Percentiles rank a stretch among this genome's conserved stretches.
Conservation (phyloP, 2,329 filamentous ascomycete genomes). For the Sarocladium kiliense region DNA sequence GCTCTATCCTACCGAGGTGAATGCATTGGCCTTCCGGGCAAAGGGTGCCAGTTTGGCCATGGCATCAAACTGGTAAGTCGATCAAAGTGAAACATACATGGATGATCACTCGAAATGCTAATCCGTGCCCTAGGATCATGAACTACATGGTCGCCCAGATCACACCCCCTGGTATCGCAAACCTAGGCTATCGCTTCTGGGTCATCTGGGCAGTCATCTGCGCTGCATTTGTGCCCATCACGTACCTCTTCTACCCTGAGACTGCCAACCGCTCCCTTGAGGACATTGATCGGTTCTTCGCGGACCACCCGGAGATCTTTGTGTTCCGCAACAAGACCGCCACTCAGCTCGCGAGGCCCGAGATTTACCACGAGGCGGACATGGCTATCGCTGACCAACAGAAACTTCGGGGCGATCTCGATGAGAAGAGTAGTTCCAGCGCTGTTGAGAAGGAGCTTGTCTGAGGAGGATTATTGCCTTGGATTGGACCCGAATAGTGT, state of each 20-base stretch:
- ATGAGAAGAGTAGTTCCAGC: background rate
- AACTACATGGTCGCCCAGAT: constrained; percentile 41
- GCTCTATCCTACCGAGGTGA: constrained; percentile 10
- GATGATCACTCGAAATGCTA: background rate
- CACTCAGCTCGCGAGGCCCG: background rate
- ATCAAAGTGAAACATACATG: background rate
- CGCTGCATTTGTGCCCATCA: constrained; percentile 33
- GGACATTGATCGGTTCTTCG: constrained; percentile 48
- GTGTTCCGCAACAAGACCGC: constrained; percentile 3
- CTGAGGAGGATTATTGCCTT: no score
- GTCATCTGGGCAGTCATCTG: constrained; percentile 36
- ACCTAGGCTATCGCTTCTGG: constrained; percentile 44
- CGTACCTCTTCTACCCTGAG: constrained; percentile 39
- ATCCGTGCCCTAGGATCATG: constrained; percentile 6
- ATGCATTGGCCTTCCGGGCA: constrained; percentile 11
- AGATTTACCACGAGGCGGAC: background rate
- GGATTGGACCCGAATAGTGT: no score
- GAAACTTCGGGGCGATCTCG: background rate
- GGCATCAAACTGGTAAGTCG: constrained; percentile 11
- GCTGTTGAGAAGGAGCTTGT: background rate
- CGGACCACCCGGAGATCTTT: constrained; percentile 11
- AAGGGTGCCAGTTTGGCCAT: constrained; percentile 10
- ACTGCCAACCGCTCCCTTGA: constrained; percentile 46
- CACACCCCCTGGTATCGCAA: constrained; percentile 56
- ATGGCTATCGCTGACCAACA: background rate